These are phyloP conservation scores for Diospyros kaki DNA, from an alignment of 148 eudicot species.

Conservation along the genomic window DNA sequence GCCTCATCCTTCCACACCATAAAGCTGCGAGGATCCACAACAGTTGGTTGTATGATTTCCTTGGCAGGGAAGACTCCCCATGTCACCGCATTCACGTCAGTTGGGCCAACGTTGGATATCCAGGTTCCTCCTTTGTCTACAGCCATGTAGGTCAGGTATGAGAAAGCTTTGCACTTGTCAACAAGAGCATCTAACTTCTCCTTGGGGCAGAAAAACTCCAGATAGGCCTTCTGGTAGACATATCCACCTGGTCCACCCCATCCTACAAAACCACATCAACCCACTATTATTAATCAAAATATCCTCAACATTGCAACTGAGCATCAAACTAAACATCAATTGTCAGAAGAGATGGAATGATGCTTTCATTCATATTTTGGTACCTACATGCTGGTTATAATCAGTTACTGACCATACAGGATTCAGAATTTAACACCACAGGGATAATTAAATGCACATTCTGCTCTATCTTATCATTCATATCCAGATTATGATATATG, in stretches of 20 bases:
- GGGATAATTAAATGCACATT: too few relatives aligned
- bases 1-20: slow-evolving; percentile 94
- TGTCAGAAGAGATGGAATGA: background rate
- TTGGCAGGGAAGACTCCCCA: slow-evolving; percentile 95
- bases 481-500: too few relatives aligned
- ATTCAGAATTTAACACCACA: background rate
- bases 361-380: background rate
- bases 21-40: slow-evolving; percentile 86
- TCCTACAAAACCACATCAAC: slow-evolving; percentile 42
- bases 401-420: background rate
- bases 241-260: slow-evolving; percentile 94
- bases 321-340: background rate
- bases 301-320: background rate
- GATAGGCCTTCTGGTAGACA: slow-evolving; percentile 89
- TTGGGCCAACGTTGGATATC: slow-evolving; percentile 51
- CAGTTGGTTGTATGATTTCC: slow-evolving; percentile 91
- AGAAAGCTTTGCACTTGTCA: slow-evolving; percentile 60
- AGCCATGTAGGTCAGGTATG: slow-evolving; percentile 74
- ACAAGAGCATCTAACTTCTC: slow-evolving; percentile 68
- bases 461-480: too few relatives aligned
- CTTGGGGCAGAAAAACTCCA: slow-evolving; percentile 83
- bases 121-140: slow-evolving; percentile 65
- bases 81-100: slow-evolving; percentile 83
- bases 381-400: background rate
- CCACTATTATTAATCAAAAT: background rate